Evolutionary conservation across 2,329 filamentous ascomycete genomes (phyloP).

Genomic region (Dactylonectria estremocensis): DNA sequence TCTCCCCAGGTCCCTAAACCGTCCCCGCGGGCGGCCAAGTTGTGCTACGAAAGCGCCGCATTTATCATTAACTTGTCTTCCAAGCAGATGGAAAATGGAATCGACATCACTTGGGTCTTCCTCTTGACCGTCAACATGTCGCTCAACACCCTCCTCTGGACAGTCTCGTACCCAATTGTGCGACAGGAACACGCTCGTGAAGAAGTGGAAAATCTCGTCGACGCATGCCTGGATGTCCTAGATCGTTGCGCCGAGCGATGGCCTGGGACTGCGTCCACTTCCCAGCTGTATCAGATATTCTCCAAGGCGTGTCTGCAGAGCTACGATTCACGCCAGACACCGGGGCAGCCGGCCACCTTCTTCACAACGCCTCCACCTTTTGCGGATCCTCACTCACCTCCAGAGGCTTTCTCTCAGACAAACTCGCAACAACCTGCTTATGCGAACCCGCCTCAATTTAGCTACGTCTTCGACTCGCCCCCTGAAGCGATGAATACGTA

Average conservation of each 20-base stretch:
- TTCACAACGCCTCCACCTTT: conserved; percentile 55
- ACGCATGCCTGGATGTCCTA: conserved; percentile 83
- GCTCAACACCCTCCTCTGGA: conserved; percentile 93
- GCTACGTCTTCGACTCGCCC: conserved; percentile 70
- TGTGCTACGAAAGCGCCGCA: conserved; percentile 86
- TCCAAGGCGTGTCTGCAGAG: conserved; percentile 89
- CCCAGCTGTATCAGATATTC: conserved; percentile 89
- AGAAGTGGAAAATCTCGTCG: conserved; percentile 82
- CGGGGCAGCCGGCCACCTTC: conserved; percentile 47
- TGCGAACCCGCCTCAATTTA: conserved; percentile 68
- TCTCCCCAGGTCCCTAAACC: conserved; percentile 94
- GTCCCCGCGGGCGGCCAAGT: conserved; percentile 81
- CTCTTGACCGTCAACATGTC: conserved; percentile 91
- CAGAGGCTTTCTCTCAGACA: conserved; percentile 49
- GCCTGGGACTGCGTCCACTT: conserved; percentile 90
- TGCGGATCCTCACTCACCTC: conserved; percentile 51
- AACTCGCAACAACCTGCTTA: conserved; percentile 58
- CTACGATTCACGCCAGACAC: conserved; percentile 73
- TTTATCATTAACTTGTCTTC: conserved; percentile 87
- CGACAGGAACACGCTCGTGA: conserved; percentile 80
- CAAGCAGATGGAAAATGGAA: conserved; percentile 82
- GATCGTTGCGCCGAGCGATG: conserved; percentile 87
- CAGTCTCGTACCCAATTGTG: conserved; percentile 88
- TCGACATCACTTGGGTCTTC: conserved; percentile 95
- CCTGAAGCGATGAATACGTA: conserved; percentile 67